A percentile compares a stretch with the other conserved stretches of the same genome.
Conservation (phyloP, 2,329 filamentous ascomycete species). For the Fusarium sp. region DNA sequence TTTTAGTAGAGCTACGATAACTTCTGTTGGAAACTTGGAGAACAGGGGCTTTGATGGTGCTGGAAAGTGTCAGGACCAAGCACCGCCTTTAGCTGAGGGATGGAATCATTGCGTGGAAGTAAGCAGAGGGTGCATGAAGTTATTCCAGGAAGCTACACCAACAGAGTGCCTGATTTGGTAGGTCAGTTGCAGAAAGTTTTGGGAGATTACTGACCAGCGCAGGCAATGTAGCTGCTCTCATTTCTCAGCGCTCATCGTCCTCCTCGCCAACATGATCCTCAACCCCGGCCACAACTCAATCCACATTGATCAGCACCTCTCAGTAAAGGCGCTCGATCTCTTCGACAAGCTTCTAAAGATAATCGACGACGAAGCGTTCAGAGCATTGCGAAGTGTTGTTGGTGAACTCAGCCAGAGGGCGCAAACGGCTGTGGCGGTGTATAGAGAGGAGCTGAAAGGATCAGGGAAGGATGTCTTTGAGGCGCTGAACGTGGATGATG, state of each 20-base stretch:
- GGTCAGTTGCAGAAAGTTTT: background rate
- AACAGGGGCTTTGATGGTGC: background rate
- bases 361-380: constrained; percentile 31
- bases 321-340: constrained; percentile 41
- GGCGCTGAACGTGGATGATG: background rate
- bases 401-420: constrained; percentile 38
- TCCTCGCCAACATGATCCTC: constrained; percentile 48
- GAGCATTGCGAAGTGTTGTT: constrained; percentile 17
- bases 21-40: constrained; percentile 38
- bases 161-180: constrained; percentile 50
- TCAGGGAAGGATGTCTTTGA: constrained; percentile 10
- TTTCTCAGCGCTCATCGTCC: constrained; percentile 49
- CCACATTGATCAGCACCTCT: constrained; percentile 44
- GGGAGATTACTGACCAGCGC: background rate
- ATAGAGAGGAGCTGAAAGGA: constrained; percentile 2
- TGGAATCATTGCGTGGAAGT: constrained; percentile 50
- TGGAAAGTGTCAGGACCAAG: background rate
- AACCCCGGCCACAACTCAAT: constrained; percentile 42
- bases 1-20: constrained; percentile 34
- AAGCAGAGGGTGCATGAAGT: constrained; percentile 48
- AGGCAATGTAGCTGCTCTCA: constrained; percentile 47
- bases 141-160: constrained; percentile 45
- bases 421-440: constrained; percentile 16
- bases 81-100: constrained; percentile 40
- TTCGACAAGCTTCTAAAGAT: constrained; percentile 42